Conservation (phyloP, 345 rosid genomes). For the Hibiscus tridactylites region DNA sequence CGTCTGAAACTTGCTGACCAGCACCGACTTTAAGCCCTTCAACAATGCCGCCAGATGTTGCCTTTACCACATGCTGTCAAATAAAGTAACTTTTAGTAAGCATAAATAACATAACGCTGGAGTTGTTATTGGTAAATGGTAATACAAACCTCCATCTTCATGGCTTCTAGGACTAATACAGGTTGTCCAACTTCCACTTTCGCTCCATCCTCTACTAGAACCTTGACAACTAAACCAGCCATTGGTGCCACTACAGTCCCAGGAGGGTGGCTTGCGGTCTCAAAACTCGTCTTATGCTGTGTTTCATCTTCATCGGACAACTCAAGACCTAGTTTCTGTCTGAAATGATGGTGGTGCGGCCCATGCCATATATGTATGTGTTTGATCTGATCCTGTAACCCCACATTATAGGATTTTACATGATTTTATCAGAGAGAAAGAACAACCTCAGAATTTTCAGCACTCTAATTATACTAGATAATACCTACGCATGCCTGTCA, state of each 20-base stretch:
- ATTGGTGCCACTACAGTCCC: constrained; percentile 79
- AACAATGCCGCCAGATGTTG: constrained; percentile 57
- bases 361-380: constrained; percentile 81
- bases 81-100: not conserved
- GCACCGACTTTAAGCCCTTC: constrained; percentile 56
- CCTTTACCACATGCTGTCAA: constrained; percentile 79
- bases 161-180: constrained; percentile 78
- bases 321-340: constrained; percentile 51
- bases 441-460: not conserved
- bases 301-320: constrained; percentile 50
- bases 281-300: constrained; percentile 44
- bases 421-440: constrained; percentile 7
- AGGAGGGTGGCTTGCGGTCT: constrained; percentile 45
- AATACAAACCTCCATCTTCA: constrained; percentile 91
- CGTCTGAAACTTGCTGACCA: constrained; percentile 78
- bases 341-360: constrained; percentile 56
- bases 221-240: constrained; percentile 95
- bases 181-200: constrained; percentile 77
- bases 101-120: not conserved
- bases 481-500: not conserved
- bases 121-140: not conserved
- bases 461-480: not conserved
- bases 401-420: constrained; percentile 11
- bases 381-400: constrained; percentile 50
- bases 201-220: constrained; percentile 56